Conservation (phyloP, 768 basidiomycete genomes). For the Cystofilobasidium capitatum region DNA sequence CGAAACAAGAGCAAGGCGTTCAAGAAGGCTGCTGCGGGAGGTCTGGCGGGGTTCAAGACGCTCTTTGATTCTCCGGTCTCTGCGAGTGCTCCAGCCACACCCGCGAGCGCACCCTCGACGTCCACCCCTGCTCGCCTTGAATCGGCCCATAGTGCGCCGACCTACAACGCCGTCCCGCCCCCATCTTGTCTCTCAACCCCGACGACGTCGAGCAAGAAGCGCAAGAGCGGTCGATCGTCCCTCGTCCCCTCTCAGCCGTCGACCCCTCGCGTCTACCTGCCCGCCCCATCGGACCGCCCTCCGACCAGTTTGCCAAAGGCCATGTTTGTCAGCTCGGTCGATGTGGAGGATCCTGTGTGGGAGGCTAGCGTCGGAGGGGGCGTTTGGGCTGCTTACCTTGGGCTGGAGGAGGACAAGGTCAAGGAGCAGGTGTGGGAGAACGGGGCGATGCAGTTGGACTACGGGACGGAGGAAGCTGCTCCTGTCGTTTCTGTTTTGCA, state of each 20-base stretch:
- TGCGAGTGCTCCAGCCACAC: no score
- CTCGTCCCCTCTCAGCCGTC: background rate
- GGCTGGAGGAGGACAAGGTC: background rate
- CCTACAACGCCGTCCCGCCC: slow-evolving; percentile 14
- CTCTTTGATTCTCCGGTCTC: slow-evolving; percentile 5
- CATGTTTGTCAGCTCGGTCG: slow-evolving; percentile 23
- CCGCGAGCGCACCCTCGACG: no score
- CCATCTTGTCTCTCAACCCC: background rate
- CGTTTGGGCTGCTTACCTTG: slow-evolving; percentile 7
- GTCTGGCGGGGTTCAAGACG: background rate
- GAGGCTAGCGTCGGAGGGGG: slow-evolving; percentile 4
- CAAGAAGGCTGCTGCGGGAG: background rate
- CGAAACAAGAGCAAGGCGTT: slow-evolving; percentile 6
- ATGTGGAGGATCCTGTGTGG: slow-evolving; percentile 21
- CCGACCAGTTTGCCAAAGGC: slow-evolving; percentile 4
- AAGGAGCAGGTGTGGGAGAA: slow-evolving; percentile 7
- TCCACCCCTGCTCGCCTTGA: no score
- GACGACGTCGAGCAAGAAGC: background rate
- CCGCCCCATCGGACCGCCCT: background rate
- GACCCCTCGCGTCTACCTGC: background rate
- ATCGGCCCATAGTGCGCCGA: background rate
- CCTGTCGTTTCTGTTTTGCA: background rate
- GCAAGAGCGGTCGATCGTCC: background rate
- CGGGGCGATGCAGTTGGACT: background rate
- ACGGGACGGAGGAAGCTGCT: background rate